Conservation (phyloP, 2,329 filamentous ascomycete species). For the Elsinoe arachidis region DNA sequence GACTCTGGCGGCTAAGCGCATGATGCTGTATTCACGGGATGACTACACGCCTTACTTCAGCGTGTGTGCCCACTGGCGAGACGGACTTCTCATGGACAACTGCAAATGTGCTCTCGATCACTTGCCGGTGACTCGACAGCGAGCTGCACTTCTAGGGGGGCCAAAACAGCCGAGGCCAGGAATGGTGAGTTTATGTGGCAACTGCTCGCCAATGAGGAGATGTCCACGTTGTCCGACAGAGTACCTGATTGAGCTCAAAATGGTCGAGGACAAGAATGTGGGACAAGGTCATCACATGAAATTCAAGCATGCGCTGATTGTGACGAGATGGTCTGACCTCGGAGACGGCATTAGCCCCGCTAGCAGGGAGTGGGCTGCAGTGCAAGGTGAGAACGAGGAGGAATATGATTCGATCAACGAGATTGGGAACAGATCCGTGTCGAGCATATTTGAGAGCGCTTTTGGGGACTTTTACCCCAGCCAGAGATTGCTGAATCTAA, state of each 20-base stretch:
- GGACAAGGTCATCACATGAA: constrained; percentile 29
- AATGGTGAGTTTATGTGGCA: constrained; percentile 44
- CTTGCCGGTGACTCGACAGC: constrained; percentile 41
- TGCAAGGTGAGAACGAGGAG: constrained; percentile 37
- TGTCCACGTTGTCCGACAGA: constrained; percentile 56
- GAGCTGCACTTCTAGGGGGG: constrained; percentile 19
- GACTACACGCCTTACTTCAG: constrained; percentile 57
- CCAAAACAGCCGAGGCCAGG: constrained; percentile 7
- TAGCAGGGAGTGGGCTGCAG: constrained; percentile 48
- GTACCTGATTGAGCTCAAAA: constrained; percentile 52
- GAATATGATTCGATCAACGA: constrained; percentile 47
- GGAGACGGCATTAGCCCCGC: constrained; percentile 46
- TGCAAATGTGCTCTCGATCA: constrained; percentile 55
- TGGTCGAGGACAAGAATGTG: constrained; percentile 45
- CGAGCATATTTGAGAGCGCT: constrained; percentile 51
- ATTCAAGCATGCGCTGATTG: constrained; percentile 53
- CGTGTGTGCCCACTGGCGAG: constrained; percentile 53
- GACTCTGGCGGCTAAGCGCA: constrained; percentile 43
- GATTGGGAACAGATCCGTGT: constrained; percentile 48
- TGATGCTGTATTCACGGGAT: constrained; percentile 50
- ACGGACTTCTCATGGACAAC: constrained; percentile 50
- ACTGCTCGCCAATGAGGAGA: constrained; percentile 50
- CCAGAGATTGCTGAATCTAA: constrained; percentile 50
- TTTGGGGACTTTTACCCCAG: constrained; percentile 47
- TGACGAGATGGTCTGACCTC: constrained; percentile 55